phyloP scores from a whole-genome alignment of 352 stramenopile genomes.

The Phytophthora pluvialis region DNA sequence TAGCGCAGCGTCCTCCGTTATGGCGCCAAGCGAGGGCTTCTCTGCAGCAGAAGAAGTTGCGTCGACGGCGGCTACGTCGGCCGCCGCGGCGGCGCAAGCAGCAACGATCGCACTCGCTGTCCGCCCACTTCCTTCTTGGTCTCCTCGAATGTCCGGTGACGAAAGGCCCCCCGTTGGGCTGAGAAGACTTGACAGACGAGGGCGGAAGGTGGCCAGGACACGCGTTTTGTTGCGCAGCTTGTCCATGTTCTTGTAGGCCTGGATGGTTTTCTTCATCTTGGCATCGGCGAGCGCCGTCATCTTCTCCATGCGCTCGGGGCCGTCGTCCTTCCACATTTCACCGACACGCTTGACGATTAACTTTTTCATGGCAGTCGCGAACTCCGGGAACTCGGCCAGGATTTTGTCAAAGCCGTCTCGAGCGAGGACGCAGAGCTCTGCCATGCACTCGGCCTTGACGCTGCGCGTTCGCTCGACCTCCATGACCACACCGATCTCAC shows the following conservation, averaged over 20 bases:
- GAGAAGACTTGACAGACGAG: conserved; percentile 39
- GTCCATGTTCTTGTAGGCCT: conserved; percentile 52
- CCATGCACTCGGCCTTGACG: conserved; percentile 69
- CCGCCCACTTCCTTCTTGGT: conserved; percentile 12
- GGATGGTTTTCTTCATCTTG: conserved; percentile 70
- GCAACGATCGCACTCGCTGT: conserved; percentile 19
- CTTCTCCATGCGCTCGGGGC: conserved; percentile 60
- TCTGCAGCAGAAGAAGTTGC: background rate
- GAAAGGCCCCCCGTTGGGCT: conserved; percentile 16
- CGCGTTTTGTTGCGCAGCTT: conserved; percentile 49
- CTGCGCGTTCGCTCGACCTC: conserved; percentile 69
- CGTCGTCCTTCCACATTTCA: conserved; percentile 58
- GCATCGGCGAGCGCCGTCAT: conserved; percentile 67
- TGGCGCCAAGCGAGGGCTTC: conserved; percentile 8
- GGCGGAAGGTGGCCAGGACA: conserved; percentile 32
- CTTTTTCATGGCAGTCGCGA: conserved; percentile 72
- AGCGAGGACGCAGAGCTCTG: conserved; percentile 68
- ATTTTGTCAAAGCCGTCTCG: conserved; percentile 75
- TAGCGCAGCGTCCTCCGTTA: conserved; percentile 20
- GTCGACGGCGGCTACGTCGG: background rate
- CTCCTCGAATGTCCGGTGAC: conserved; percentile 8
- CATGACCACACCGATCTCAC: conserved; percentile 72
- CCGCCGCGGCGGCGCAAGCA: conserved; percentile 16
- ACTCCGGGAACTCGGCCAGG: conserved; percentile 72
- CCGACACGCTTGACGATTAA: conserved; percentile 74